Percentiles rank a stretch among this genome's conserved stretches.
Conservation (phyloP, 306 rosid genomes). For the Chamaecrista fasciculata region DNA sequence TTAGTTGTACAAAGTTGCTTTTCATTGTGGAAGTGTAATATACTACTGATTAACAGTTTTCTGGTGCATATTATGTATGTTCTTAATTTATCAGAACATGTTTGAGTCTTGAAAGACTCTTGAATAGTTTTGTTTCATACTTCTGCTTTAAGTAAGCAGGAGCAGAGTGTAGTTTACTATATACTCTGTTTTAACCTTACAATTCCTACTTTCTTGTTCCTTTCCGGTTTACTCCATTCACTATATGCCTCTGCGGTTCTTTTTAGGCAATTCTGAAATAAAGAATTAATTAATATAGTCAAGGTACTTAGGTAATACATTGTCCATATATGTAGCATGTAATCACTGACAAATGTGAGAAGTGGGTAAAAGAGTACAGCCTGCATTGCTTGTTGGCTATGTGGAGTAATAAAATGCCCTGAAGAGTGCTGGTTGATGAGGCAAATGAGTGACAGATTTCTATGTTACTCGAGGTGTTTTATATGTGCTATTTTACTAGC, state of each 20-base stretch:
- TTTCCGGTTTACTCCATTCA: background rate
- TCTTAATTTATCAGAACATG: conserved; percentile 4
- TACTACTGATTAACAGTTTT: background rate
- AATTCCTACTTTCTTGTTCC: background rate
- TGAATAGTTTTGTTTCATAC: background rate
- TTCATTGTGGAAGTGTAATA: background rate
- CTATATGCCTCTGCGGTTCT: background rate
- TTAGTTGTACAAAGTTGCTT: background rate
- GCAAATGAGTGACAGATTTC: background rate
- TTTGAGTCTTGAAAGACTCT: background rate
- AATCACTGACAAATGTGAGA: background rate
- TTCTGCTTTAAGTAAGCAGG: background rate
- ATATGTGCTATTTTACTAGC: background rate
- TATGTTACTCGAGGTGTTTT: background rate
- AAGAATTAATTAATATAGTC: background rate
- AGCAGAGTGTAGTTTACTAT: background rate
- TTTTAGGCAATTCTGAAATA: conserved; percentile 2
- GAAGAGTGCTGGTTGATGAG: background rate
- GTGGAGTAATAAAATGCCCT: background rate
- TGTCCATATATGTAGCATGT: background rate
- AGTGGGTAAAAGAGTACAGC: background rate
- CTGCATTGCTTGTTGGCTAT: background rate
- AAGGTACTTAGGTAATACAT: background rate
- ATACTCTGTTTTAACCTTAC: background rate
- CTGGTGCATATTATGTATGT: background rate